Conservation (phyloP, 805 yeast genomes). For the Metschnikowia proteae region DNA sequence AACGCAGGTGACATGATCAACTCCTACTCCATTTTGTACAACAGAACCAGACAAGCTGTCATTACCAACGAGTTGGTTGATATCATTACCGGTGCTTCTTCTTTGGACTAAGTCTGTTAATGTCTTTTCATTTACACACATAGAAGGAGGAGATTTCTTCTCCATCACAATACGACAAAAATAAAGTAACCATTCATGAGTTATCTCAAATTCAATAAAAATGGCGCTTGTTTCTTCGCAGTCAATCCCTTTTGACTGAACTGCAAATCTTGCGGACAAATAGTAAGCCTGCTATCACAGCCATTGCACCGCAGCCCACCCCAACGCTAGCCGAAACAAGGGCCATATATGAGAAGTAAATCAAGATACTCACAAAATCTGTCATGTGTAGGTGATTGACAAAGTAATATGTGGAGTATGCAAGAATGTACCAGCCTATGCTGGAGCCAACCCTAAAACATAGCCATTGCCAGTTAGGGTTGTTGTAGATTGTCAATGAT, state of each 20-base stretch:
- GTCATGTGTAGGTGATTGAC: constrained; percentile 53
- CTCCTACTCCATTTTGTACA: constrained; percentile 93
- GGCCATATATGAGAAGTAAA: constrained; percentile 70
- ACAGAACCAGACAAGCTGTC: constrained; percentile 54
- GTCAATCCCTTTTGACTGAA: constrained; percentile 52
- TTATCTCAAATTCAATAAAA: background rate
- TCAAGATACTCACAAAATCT: constrained; percentile 61
- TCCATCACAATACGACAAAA: constrained; percentile 4
- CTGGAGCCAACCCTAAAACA: constrained; percentile 66
- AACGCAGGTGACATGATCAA: constrained; percentile 99
- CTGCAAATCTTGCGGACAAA: constrained; percentile 63
- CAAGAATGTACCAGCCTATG: constrained; percentile 65
- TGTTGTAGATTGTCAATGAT: constrained; percentile 50
- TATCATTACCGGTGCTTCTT: constrained; percentile 99
- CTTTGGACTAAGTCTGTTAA: constrained; percentile 64
- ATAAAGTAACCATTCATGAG: background rate
- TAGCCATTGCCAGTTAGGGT: constrained; percentile 80
- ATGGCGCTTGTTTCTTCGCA: no score
- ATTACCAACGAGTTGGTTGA: constrained; percentile 89
- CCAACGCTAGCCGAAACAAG: constrained; percentile 61
- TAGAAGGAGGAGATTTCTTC: background rate
- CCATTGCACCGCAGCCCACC: constrained; percentile 71
- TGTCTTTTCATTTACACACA: constrained; percentile 6
- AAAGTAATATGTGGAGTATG: constrained; percentile 67
- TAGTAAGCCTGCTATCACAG: constrained; percentile 60